Evolutionary conservation across 371 early-diverging fungal genomes (phyloP), one percentile per base, ranked within the genome.

Genomic region (Basidiobolus meristosporus): DNA sequence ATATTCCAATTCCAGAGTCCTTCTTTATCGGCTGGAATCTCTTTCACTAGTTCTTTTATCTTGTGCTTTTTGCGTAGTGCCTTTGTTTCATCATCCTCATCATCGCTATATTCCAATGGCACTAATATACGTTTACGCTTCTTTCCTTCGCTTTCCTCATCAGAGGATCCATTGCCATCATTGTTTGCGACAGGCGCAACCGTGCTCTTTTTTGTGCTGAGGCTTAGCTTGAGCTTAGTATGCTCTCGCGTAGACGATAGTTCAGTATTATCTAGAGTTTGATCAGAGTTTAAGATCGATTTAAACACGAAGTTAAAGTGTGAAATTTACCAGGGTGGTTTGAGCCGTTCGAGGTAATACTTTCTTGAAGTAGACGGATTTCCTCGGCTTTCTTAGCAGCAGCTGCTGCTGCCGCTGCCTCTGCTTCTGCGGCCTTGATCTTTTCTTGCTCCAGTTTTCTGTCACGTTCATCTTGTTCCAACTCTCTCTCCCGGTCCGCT

Each of bases 21-120:
- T 15, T 74, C 65, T 36, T 71, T 60, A n/a, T 76, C 82, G 1
- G 80, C 68, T n/a, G 86, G 86, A 50, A 89, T 77, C 22, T 61
- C 56, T 30, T 63, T 65, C 36, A 83, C 70, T 19, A 85, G 50
- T 1, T 66, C 69, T 47, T 76, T 73, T 15, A 79, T 59, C 36
- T 63, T 65, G 32, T 51, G 48, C 5, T 54, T 56, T 22, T 74
- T 55, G 49, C 39, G 21, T 33, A 39, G 26, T 36, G 22, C 28
- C 37, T 42, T 53, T 14, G 31, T 44, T 23, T 40, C 36, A 32
- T 48, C 52, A 2, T 46, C 48, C n/a, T 63, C 59, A n/a, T 58
- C 55, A 41, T 69, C 71, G 12, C 62, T 52, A 40, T 68, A 70
- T 36, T 70, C 68, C 31, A 73, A 50, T 2, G 73, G 77, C 15